Base-by-base conservation (phyloP, 129 eudicot genomes). In the Flaveria ramosissima region DNA sequence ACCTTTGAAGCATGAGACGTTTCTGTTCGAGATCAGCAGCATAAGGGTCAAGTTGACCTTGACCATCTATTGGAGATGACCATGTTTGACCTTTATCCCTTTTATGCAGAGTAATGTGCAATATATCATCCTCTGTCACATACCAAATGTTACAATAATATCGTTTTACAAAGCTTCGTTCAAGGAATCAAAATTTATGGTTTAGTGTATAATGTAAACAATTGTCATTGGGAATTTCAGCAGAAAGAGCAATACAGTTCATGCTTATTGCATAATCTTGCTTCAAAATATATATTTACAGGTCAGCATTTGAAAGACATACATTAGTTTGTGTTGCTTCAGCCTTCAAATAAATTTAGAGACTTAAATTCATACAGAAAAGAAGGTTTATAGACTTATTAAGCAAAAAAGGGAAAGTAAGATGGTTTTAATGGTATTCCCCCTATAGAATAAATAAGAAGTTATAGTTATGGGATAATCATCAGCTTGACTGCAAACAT, bases 81-180 rank as follows among this genome's bases (percentile, higher is more conserved):
- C 99, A 94, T 7, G 99, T 89, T 83, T 91, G 93, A 55, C 97
- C 99, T 85, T 87, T 94, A 72, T 94, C 92, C 80, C 99, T 91
- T 84, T 94, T 94, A 80, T 89, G 92, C 77, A 94, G 71, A 27
- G 99, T 94, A 66, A 91, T 83, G 80, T 94, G 99, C 92, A 94
- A 72, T 30, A 78, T 83, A 73, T 89, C 94, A 87, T 94, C 99
- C 88, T 94, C 97, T 94, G 88, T 74, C 82, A 75, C 9, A 73
- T 24, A 80, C 53, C 69, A 74, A 52, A 55, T 61, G 39, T 42
- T 72, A 30, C 42, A 71, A 45, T 20, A 62, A 19, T 72, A 62
- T 71, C 11, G 12, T 1, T 71, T 70, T 47, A 78, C 63, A 17
- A 42, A 56, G 30, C 48, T 68, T 7, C 27, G 26, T 17, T 53